These are phyloP conservation scores for Saccharomycopsis fibuligera DNA, from an alignment of 805 yeast genomes.

Conservation along the genomic window DNA sequence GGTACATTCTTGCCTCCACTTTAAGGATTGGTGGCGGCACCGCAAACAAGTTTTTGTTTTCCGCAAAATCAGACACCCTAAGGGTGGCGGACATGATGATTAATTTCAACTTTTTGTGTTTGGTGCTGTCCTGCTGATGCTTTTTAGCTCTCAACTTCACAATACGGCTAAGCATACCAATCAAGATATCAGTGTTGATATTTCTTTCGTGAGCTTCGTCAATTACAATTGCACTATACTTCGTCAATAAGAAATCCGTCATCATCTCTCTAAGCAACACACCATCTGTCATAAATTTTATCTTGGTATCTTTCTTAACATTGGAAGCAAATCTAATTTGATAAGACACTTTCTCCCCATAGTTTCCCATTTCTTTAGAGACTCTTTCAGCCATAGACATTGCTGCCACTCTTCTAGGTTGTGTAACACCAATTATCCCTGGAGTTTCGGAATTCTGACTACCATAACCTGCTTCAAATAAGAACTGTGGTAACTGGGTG, in stretches of 20 bases:
- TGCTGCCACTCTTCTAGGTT: slow-evolving; percentile 92
- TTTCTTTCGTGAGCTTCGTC: slow-evolving; percentile 99
- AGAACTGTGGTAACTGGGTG: slow-evolving; percentile 94
- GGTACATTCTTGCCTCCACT: slow-evolving; percentile 89
- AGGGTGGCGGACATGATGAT: slow-evolving; percentile 97
- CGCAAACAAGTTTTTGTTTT: slow-evolving; percentile 62
- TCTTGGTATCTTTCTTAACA: slow-evolving; percentile 54
- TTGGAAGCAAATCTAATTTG: slow-evolving; percentile 79
- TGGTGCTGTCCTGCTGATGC: slow-evolving; percentile 39
- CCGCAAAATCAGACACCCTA: slow-evolving; percentile 88
- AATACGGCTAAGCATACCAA: slow-evolving; percentile 90
- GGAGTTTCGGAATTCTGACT: slow-evolving; percentile 52
- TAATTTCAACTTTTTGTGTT: slow-evolving; percentile 61
- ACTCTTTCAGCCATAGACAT: slow-evolving; percentile 87
- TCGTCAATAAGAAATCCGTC: slow-evolving; percentile 71
- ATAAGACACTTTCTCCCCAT: slow-evolving; percentile 63
- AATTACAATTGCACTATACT: slow-evolving; percentile 80
- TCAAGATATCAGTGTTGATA: slow-evolving; percentile 89
- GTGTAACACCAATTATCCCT: slow-evolving; percentile 95
- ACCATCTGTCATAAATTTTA: slow-evolving; percentile 94
- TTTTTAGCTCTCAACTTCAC: slow-evolving; percentile 61
- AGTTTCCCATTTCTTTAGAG: slow-evolving; percentile 66
- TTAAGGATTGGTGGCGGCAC: slow-evolving; percentile 80
- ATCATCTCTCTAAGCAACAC: slow-evolving; percentile 89
- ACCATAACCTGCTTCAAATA: slow-evolving; percentile 91